Conservation (phyloP, 345 rosid species). For the Dipteronia dyeriana region DNA sequence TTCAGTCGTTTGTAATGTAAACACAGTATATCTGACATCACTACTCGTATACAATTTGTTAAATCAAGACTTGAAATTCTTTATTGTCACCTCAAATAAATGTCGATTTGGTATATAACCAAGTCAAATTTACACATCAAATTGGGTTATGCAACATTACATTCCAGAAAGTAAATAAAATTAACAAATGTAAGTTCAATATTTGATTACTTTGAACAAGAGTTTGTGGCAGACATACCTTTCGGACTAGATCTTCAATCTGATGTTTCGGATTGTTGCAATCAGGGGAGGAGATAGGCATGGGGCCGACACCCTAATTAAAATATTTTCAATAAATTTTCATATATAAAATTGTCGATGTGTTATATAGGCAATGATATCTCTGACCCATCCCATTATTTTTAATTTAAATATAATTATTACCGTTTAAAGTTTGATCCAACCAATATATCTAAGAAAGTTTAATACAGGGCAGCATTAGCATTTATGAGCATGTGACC, state of each 20-base stretch:
- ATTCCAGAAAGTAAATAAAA: background rate
- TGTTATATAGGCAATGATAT: too few relatives aligned
- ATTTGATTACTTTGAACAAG: background rate
- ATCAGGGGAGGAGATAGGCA: background rate
- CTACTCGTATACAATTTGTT: too few relatives aligned
- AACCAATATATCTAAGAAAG: too few relatives aligned
- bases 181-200: background rate
- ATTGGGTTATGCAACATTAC: background rate
- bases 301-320: constrained; percentile 22
- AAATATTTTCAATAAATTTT: too few relatives aligned
- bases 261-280: background rate
- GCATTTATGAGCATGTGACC: too few relatives aligned
- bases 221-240: background rate
- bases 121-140: background rate
- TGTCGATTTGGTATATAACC: background rate
- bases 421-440: too few relatives aligned
- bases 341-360: too few relatives aligned
- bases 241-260: background rate
- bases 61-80: background rate
- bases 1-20: background rate
- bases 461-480: too few relatives aligned
- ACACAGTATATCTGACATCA: background rate
- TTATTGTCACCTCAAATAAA: background rate
- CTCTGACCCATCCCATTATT: too few relatives aligned
- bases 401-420: too few relatives aligned